Evolutionary conservation across 2,329 filamentous ascomycete genomes (phyloP).

Genomic region (Blastomyces parvus): DNA sequence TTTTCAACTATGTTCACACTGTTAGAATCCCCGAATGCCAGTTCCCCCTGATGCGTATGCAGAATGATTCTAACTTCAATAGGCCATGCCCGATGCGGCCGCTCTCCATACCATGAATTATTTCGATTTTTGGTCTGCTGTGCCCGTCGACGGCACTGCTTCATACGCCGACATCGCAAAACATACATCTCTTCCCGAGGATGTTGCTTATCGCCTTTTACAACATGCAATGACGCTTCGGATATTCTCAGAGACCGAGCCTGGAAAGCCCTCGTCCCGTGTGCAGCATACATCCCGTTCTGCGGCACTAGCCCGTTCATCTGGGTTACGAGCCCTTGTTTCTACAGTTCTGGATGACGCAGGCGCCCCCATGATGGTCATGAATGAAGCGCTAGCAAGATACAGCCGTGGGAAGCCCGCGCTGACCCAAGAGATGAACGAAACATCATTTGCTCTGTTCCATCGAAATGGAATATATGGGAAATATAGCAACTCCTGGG

Average conservation of each 20-base stretch:
- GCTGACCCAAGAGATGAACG: slow-evolving; percentile 10
- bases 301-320: slow-evolving; percentile 9
- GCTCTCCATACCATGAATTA: slow-evolving; percentile 42
- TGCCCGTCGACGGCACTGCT: slow-evolving; percentile 41
- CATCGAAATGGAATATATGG: slow-evolving; percentile 9
- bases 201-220: slow-evolving; percentile 33
- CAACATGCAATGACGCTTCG: slow-evolving; percentile 34
- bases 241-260: slow-evolving; percentile 22
- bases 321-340: slow-evolving; percentile 7
- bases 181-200: slow-evolving; percentile 30
- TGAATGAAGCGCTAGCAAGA: slow-evolving; percentile 11
- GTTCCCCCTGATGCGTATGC: neutral
- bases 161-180: slow-evolving; percentile 36
- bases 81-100: slow-evolving; percentile 39
- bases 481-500: slow-evolving; percentile 19
- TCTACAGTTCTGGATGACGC: slow-evolving; percentile 11
- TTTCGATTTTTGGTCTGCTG: slow-evolving; percentile 45
- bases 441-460: slow-evolving; percentile 4
- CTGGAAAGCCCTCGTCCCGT: slow-evolving; percentile 7
- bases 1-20: slow-evolving; percentile 26
- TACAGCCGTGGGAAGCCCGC: slow-evolving; percentile 9
- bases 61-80: neutral
- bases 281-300: slow-evolving; percentile 12
- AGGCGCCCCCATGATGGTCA: slow-evolving; percentile 9
- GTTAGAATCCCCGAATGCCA: neutral